Evolutionary conservation across 768 basidiomycete species (phyloP).

Genomic region (Sporobolomyces pararoseus): DNA sequence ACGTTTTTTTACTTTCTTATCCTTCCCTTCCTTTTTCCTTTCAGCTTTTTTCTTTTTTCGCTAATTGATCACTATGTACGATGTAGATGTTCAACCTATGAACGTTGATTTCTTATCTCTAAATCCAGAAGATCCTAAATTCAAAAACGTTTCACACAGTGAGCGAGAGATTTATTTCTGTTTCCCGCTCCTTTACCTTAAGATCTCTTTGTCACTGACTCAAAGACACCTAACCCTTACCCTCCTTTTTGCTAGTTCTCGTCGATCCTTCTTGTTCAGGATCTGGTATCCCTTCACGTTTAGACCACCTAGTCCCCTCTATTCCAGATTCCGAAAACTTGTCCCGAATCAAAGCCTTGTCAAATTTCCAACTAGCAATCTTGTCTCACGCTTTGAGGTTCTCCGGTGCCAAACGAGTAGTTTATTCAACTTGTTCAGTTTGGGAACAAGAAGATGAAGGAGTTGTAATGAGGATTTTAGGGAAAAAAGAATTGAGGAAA

Average conservation of each 20-base stretch:
- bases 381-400: slow-evolving; percentile 94
- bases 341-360: slow-evolving; percentile 73
- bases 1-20: too few relatives aligned
- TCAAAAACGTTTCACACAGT: slow-evolving; percentile 63
- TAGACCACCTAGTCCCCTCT: slow-evolving; percentile 56
- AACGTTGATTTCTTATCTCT: slow-evolving; percentile 78
- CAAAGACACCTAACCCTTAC: neutral
- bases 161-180: neutral
- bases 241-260: neutral
- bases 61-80: neutral
- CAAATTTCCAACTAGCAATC: slow-evolving; percentile 83
- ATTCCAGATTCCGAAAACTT: slow-evolving; percentile 51
- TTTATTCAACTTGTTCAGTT: slow-evolving; percentile 97
- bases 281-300: slow-evolving; percentile 48
- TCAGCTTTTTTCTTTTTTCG: neutral
- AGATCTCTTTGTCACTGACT: neutral
- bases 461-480: slow-evolving; percentile 67
- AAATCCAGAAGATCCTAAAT: slow-evolving; percentile 65
- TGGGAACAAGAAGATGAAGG: slow-evolving; percentile 88
- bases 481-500: slow-evolving; percentile 63
- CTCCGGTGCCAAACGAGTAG: slow-evolving; percentile 70
- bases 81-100: slow-evolving; percentile 65
- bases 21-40: too few relatives aligned
- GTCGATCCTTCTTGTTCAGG: slow-evolving; percentile 35
- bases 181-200: neutral